Percentiles rank a stretch among this genome's conserved stretches.
Conservation (phyloP, 2,329 filamentous ascomycete species). For the Penicillium sp. region DNA sequence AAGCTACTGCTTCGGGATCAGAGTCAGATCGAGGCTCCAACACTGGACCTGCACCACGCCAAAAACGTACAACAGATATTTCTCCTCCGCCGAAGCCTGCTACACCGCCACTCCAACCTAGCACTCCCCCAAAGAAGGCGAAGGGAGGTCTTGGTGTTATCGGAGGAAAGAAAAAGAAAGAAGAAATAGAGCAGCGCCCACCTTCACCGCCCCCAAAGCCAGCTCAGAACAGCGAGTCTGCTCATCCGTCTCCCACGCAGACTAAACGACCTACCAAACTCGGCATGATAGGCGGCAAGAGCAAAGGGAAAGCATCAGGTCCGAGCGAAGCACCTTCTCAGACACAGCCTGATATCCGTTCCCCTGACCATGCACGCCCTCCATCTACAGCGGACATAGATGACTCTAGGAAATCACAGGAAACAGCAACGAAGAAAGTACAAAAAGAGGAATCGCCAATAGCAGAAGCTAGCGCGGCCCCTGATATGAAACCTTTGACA, state of each 20-base stretch:
- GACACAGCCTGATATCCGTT: background rate
- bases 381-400: background rate
- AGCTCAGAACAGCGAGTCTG: background rate
- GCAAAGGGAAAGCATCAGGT: conserved; percentile 11
- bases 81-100: background rate
- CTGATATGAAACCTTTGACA: conserved; percentile 26
- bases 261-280: conserved; percentile 28
- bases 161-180: conserved; percentile 18
- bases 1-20: conserved; percentile 16
- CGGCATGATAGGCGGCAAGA: conserved; percentile 35
- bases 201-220: conserved; percentile 5
- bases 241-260: conserved; percentile 12
- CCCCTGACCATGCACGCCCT: background rate
- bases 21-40: conserved; percentile 12
- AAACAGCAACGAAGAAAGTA: background rate
- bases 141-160: conserved; percentile 14
- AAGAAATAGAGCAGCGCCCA: background rate
- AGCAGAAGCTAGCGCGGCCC: background rate
- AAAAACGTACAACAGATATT: background rate
- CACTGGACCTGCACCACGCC: background rate
- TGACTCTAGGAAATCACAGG: background rate
- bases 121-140: conserved; percentile 2
- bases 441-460: conserved; percentile 1
- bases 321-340: conserved; percentile 3
- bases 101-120: background rate